Conservation (phyloP, 176 grass and related monocot genomes). For the Cocos nucifera region DNA sequence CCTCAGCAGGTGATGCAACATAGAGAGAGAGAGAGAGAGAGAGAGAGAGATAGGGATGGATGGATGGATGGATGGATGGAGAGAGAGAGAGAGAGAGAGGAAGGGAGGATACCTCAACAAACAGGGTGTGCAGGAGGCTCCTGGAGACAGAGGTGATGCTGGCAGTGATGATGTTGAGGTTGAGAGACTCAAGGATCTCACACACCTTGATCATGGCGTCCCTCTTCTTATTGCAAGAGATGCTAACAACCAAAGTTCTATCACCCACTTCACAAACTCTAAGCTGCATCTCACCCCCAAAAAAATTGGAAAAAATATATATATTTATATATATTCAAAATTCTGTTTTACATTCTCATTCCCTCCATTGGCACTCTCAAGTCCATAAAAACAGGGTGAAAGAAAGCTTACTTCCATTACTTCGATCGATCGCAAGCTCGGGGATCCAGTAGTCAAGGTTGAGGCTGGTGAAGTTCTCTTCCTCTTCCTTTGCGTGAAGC, state of each 20-base stretch:
- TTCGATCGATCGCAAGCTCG: slow-evolving; percentile 23
- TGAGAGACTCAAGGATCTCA: slow-evolving; percentile 32
- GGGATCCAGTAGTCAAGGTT: not conserved
- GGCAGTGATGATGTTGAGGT: slow-evolving; percentile 33
- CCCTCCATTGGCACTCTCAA: not conserved
- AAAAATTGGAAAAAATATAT: too few relatives aligned
- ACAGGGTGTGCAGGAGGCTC: slow-evolving; percentile 30
- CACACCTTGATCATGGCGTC: slow-evolving; percentile 42
- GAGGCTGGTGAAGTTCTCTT: not conserved
- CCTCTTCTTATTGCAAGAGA: slow-evolving; percentile 36
- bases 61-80: not conserved
- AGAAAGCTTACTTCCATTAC: slow-evolving; percentile 22
- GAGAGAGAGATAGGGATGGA: not conserved
- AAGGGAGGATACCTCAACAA: slow-evolving; percentile 35
- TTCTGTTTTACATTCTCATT: too few relatives aligned
- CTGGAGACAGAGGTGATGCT: slow-evolving; percentile 40
- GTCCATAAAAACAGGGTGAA: not conserved
- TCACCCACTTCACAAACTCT: slow-evolving; percentile 27
- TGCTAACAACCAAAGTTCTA: slow-evolving; percentile 29
- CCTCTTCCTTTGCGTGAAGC: not conserved
- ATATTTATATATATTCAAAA: too few relatives aligned
- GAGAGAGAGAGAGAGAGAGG: slow-evolving; percentile 2
- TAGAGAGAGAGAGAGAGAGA: slow-evolving; percentile 1
- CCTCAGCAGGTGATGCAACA: too few relatives aligned
- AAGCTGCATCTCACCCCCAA: slow-evolving; percentile 20